Percentiles rank a stretch among this genome's conserved stretches.
These are phyloP conservation scores for Lachancea mirantina DNA, from an alignment of 805 yeast genomes.

Conservation along the genomic window DNA sequence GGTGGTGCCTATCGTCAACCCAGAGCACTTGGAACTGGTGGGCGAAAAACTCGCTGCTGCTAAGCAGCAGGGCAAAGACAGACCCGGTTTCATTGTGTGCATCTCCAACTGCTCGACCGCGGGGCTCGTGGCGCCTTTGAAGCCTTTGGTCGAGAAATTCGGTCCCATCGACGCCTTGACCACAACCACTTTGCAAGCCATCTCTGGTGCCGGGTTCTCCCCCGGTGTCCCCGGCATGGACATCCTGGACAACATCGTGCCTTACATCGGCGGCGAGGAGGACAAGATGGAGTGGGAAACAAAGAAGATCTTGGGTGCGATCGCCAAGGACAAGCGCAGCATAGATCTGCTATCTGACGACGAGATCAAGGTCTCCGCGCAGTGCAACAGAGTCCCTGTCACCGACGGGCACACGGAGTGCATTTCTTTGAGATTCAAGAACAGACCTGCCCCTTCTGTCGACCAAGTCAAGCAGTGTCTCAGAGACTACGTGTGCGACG, in stretches of 20 bases:
- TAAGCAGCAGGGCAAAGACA: constrained; percentile 45
- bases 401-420: constrained; percentile 98
- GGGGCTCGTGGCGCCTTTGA: constrained; percentile 92
- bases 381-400: constrained; percentile 94
- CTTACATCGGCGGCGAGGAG: constrained; percentile 94
- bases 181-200: constrained; percentile 91
- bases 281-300: constrained; percentile 99
- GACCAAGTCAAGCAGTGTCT: constrained; percentile 70
- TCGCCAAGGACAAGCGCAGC: constrained; percentile 45
- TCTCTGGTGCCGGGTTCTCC: constrained; percentile 96
- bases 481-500: constrained; percentile 74
- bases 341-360: constrained; percentile 55
- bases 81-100: constrained; percentile 82
- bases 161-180: constrained; percentile 87
- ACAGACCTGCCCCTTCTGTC: constrained; percentile 76
- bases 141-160: constrained; percentile 82
- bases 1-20: constrained; percentile 90
- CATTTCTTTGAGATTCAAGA: constrained; percentile 75
- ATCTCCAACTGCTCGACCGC: constrained; percentile 98
- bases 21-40: constrained; percentile 77
- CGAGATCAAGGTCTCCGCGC: constrained; percentile 84
- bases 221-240: constrained; percentile 98
- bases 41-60: constrained; percentile 52
- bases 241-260: constrained; percentile 87
- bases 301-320: constrained; percentile 76